These are phyloP conservation scores for Spizellomyces sp. DNA, from an alignment of 192 early-diverging fungal species.

Conservation along the genomic window DNA sequence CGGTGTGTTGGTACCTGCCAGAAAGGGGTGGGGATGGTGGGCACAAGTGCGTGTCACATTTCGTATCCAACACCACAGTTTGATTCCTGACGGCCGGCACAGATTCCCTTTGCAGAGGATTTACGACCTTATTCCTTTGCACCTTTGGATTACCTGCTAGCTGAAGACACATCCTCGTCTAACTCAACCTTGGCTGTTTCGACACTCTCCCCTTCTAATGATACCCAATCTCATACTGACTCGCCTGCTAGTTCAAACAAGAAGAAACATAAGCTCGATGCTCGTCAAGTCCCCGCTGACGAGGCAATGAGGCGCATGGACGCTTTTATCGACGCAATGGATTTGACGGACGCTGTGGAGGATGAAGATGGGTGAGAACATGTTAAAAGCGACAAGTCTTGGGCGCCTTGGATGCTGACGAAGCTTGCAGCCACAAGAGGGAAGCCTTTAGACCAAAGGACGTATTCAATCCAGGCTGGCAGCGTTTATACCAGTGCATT, in stretches of 20 bases:
- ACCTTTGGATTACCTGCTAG: constrained; percentile 44
- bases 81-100: constrained; percentile 6
- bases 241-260: not conserved
- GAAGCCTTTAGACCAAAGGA: constrained; percentile 58
- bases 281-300: constrained; percentile 42
- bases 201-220: not conserved
- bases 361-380: constrained; percentile 1
- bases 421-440: constrained; percentile 21
- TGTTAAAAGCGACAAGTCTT: not conserved
- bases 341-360: constrained; percentile 49
- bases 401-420: not conserved
- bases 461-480: constrained; percentile 64
- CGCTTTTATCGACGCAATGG: constrained; percentile 60
- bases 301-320: constrained; percentile 59
- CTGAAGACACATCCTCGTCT: not conserved
- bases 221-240: not conserved
- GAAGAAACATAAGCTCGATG: constrained; percentile 34
- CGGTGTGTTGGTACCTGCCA: constrained; percentile 56
- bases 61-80: not conserved
- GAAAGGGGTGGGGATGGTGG: constrained; percentile 17
- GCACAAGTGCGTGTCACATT: constrained; percentile 2
- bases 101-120: constrained; percentile 73
- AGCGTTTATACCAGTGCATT: constrained; percentile 60
- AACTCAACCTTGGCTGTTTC: not conserved
- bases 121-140: constrained; percentile 56